Evolutionary conservation across 202 grass and related monocot species (phyloP).

Genomic region (Brachypodium distachyon): DNA sequence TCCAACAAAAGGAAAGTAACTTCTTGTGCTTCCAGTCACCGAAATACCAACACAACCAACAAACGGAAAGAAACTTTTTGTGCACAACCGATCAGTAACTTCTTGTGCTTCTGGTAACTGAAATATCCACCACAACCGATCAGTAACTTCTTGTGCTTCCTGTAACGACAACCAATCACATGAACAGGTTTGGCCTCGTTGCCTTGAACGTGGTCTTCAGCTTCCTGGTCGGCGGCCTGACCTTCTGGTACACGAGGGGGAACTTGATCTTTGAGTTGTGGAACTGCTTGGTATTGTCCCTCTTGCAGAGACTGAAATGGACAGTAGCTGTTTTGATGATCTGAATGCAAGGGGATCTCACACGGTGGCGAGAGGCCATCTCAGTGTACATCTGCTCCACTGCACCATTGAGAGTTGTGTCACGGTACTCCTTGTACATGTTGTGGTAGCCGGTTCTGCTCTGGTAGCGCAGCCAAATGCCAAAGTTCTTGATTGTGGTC

Average conservation of each 20-base stretch:
- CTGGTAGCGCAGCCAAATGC: conserved; percentile 87
- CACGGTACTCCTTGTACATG: conserved; percentile 93
- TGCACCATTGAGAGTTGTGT: conserved; percentile 71
- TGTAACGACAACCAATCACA: conserved; percentile 35
- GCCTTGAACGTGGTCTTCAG: conserved; percentile 89
- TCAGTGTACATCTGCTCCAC: conserved; percentile 92
- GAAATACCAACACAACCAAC: no score
- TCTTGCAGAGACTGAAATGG: conserved; percentile 70
- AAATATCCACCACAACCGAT: no score
- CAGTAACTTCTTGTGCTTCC: background rate
- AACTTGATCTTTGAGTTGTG: conserved; percentile 82
- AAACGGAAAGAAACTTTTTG: no score
- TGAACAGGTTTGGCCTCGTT: conserved; percentile 74
- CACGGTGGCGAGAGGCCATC: conserved; percentile 87
- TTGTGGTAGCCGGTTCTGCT: conserved; percentile 88
- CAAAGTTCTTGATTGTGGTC: conserved; percentile 86
- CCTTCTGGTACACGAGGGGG: conserved; percentile 65
- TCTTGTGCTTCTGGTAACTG: no score
- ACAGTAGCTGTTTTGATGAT: conserved; percentile 68
- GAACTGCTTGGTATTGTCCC: conserved; percentile 84
- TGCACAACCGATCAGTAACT: no score
- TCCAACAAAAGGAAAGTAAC: no score
- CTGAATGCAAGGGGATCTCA: conserved; percentile 70
- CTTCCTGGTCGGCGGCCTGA: conserved; percentile 78
- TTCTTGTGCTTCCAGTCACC: no score